Conservation (phyloP, 352 stramenopile species). For the Phytophthora lateralis region DNA sequence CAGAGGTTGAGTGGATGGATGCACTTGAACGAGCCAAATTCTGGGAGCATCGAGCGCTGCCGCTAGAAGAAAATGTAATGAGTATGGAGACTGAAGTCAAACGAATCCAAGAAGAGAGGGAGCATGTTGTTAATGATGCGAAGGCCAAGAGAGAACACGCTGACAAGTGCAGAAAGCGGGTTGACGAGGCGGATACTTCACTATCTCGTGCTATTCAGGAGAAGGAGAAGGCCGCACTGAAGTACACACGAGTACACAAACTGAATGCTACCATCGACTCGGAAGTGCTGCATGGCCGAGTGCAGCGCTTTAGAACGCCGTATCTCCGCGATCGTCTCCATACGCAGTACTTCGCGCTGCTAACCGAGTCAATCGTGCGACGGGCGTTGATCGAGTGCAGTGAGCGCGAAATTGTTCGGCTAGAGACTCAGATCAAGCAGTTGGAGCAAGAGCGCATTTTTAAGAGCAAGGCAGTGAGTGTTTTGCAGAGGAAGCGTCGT, state of each 20-base stretch:
- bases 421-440: constrained; percentile 39
- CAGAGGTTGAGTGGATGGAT: constrained; percentile 62
- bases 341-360: constrained; percentile 54
- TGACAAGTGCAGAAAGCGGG: constrained; percentile 43
- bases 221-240: constrained; percentile 39
- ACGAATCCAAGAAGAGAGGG: constrained; percentile 50
- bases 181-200: constrained; percentile 36
- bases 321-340: constrained; percentile 70
- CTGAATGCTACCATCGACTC: constrained; percentile 72
- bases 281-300: constrained; percentile 62
- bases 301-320: constrained; percentile 64
- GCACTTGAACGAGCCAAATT: constrained; percentile 44
- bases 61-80: constrained; percentile 38
- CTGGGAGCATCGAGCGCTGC: constrained; percentile 33
- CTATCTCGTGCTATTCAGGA: constrained; percentile 43
- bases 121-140: constrained; percentile 63
- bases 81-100: constrained; percentile 49
- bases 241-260: constrained; percentile 54
- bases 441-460: constrained; percentile 47
- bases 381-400: constrained; percentile 51
- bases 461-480: constrained; percentile 59
- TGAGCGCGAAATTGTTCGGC: constrained; percentile 44
- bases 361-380: constrained; percentile 63
- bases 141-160: constrained; percentile 53
- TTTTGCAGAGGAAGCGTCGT: constrained; percentile 54